Evolutionary conservation across 805 yeast species (phyloP).

Genomic region (Torulaspora maleeae): DNA sequence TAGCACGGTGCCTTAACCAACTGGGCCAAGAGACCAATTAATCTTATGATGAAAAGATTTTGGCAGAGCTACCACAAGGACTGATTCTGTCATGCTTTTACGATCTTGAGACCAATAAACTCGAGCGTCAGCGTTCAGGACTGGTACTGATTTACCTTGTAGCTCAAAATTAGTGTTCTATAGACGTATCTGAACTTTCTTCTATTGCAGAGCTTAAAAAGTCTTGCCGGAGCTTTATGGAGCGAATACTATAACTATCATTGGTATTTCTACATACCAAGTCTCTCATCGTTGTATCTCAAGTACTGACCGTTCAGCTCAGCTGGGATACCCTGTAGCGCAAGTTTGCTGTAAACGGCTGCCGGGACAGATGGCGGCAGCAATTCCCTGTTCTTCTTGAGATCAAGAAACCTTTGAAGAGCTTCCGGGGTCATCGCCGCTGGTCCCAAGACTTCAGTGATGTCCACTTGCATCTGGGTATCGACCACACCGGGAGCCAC

Average conservation of each 20-base stretch:
- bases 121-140: too few species aligned
- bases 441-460: conserved; percentile 58
- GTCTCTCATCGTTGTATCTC: conserved; percentile 49
- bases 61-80: too few species aligned
- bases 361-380: conserved; percentile 73
- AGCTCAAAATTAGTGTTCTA: too few species aligned
- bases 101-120: too few species aligned
- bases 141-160: too few species aligned
- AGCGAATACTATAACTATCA: too few species aligned
- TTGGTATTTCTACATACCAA: neutral
- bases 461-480: conserved; percentile 80
- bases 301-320: conserved; percentile 64
- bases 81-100: too few species aligned
- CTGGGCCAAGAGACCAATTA: conserved; percentile 20
- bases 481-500: conserved; percentile 96
- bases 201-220: too few species aligned
- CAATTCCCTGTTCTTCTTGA: conserved; percentile 56
- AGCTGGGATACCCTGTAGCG: conserved; percentile 51
- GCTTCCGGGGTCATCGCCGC: conserved; percentile 56
- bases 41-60: neutral
- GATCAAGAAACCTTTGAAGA: conserved; percentile 56
- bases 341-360: conserved; percentile 59
- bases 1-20: conserved; percentile 23
- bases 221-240: too few species aligned
- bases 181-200: too few species aligned